Evolutionary conservation across 805 yeast genomes (phyloP).

Genomic region (Priceomyces castillae): DNA sequence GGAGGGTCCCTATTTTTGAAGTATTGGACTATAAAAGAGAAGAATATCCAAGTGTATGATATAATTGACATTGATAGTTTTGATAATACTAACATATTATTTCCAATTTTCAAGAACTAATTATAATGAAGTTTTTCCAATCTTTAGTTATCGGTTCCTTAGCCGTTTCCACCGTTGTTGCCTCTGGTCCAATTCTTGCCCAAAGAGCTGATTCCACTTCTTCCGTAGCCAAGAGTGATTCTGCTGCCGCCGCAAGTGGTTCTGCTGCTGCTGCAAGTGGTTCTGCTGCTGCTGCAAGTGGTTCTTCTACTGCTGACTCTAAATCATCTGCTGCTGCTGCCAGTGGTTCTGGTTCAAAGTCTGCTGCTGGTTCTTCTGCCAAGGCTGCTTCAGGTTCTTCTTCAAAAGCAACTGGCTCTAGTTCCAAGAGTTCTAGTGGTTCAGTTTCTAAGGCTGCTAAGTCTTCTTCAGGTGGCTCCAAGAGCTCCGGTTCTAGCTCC

Average conservation of each 20-base stretch:
- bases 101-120: no score
- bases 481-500: slow-evolving; percentile 6
- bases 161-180: slow-evolving; percentile 6
- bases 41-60: no score
- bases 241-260: slow-evolving; percentile 4
- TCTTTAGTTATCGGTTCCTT: slow-evolving; percentile 3
- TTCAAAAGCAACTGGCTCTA: not conserved
- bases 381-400: slow-evolving; percentile 9
- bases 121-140: slow-evolving; percentile 4
- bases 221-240: slow-evolving; percentile 3
- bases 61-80: no score
- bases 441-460: slow-evolving; percentile 3
- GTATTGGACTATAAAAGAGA: not conserved
- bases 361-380: slow-evolving; percentile 9
- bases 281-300: slow-evolving; percentile 7
- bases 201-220: slow-evolving; percentile 6
- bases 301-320: slow-evolving; percentile 6
- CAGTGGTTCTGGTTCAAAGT: slow-evolving; percentile 13
- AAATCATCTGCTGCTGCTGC: slow-evolving; percentile 8
- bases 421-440: slow-evolving; percentile 4
- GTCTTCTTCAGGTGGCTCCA: slow-evolving; percentile 2
- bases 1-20: no score
- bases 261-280: slow-evolving; percentile 10
- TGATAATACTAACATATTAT: no score
- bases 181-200: not conserved